These are phyloP conservation scores for Ceratocystis colombiana DNA, from an alignment of 2,329 filamentous ascomycete genomes.

Conservation along the genomic window DNA sequence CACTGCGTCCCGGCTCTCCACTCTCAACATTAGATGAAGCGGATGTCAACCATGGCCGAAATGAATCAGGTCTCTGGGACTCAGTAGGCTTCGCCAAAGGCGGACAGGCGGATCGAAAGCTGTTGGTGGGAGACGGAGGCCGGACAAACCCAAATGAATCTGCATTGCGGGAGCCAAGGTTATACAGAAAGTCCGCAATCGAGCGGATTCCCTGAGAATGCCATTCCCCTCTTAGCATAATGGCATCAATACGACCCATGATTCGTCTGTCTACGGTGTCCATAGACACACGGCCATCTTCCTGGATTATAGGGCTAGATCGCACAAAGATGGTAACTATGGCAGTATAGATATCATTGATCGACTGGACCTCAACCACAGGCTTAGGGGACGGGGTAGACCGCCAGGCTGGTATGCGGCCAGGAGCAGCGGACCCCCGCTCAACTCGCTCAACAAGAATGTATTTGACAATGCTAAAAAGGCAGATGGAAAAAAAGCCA, in stretches of 20 bases:
- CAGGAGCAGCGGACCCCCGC: conserved; percentile 36
- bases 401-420: conserved; percentile 8
- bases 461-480: conserved; percentile 48
- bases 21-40: conserved; percentile 8
- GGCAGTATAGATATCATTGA: conserved; percentile 43
- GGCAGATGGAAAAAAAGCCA: conserved; percentile 45
- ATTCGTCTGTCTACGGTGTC: conserved; percentile 40
- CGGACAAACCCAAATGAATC: conserved; percentile 32
- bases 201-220: conserved; percentile 38
- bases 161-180: conserved; percentile 36
- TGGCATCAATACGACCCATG: conserved; percentile 36
- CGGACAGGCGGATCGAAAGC: not conserved
- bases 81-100: not conserved
- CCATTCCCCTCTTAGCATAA: conserved; percentile 43
- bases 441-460: conserved; percentile 35
- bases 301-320: conserved; percentile 38
- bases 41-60: conserved; percentile 20
- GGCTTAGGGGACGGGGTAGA: conserved; percentile 25
- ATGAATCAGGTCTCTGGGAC: not conserved
- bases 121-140: not conserved
- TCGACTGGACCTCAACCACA: conserved; percentile 28
- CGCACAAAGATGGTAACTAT: conserved; percentile 42
- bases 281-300: conserved; percentile 36
- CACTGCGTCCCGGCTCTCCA: conserved; percentile 5
- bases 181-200: conserved; percentile 42